Conservation (phyloP, 2,329 filamentous ascomycete species). For the Truncatella angustata region DNA sequence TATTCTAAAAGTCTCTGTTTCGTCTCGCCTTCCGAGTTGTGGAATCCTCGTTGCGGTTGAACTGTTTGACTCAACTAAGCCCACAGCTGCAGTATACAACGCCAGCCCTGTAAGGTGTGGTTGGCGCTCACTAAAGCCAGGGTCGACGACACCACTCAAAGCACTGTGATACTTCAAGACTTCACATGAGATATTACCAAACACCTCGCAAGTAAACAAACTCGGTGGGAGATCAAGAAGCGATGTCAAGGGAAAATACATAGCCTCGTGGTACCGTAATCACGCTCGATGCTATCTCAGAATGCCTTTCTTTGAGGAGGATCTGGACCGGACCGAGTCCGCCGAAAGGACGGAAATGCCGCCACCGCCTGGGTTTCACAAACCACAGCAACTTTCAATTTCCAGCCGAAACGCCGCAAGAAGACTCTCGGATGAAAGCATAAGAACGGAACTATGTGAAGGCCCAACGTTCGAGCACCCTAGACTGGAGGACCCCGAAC, state of each 20-base stretch:
- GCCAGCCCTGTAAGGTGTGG: too few species aligned
- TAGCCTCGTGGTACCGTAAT: not conserved
- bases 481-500: conserved; percentile 28
- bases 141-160: conserved; percentile 14
- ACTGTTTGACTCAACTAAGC: not conserved
- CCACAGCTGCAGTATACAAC: too few species aligned
- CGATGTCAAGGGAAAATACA: not conserved
- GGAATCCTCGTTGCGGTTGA: not conserved
- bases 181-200: not conserved
- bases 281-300: conserved; percentile 16
- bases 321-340: conserved; percentile 38
- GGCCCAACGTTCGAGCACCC: conserved; percentile 50
- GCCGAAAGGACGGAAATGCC: conserved; percentile 21
- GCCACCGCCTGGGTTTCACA: conserved; percentile 20
- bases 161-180: conserved; percentile 1
- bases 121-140: conserved; percentile 14
- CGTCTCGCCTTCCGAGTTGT: not conserved
- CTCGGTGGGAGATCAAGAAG: conserved; percentile 9
- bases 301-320: conserved; percentile 61
- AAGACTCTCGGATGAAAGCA: conserved; percentile 57
- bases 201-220: too few species aligned
- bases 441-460: conserved; percentile 60
- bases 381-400: not conserved
- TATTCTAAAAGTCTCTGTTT: too few species aligned
- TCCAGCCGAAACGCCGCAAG: conserved; percentile 22